Conservation (phyloP, 768 basidiomycete genomes). For the Suillus lakei region DNA sequence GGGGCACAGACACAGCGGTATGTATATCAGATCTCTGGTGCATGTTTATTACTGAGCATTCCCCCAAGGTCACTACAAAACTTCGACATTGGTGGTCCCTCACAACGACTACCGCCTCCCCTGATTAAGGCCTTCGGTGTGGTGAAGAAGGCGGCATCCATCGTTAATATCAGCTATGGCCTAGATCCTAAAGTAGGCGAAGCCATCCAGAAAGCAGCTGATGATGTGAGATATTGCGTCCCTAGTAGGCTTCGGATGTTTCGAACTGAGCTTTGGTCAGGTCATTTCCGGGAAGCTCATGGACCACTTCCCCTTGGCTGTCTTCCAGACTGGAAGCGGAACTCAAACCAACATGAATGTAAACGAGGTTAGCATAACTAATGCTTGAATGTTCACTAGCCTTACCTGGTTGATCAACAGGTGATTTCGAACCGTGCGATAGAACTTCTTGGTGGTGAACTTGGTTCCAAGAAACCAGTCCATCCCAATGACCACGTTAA, state of each 20-base stretch:
- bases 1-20: conserved; percentile 97
- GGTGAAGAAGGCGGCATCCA: conserved; percentile 94
- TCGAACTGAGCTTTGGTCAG: conserved; percentile 42
- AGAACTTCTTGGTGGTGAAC: conserved; percentile 91
- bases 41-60: conserved; percentile 12
- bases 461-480: conserved; percentile 96
- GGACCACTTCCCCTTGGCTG: conserved; percentile 97
- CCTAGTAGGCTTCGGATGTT: background rate
- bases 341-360: conserved; percentile 99
- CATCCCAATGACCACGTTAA: conserved; percentile 99
- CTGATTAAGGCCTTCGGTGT: conserved; percentile 98
- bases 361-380: conserved; percentile 71
- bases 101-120: conserved; percentile 91
- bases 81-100: conserved; percentile 97
- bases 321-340: conserved; percentile 99
- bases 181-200: conserved; percentile 85
- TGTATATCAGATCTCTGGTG: conserved; percentile 12
- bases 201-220: conserved; percentile 91
- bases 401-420: conserved; percentile 40
- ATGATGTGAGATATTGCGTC: conserved; percentile 66
- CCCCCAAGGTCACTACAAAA: conserved; percentile 85
- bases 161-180: conserved; percentile 89
- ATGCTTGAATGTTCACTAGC: background rate
- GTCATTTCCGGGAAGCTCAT: conserved; percentile 95
- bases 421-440: conserved; percentile 99